Conservation (phyloP, 805 yeast species). For the Tetrapisispora taiwanensis region DNA sequence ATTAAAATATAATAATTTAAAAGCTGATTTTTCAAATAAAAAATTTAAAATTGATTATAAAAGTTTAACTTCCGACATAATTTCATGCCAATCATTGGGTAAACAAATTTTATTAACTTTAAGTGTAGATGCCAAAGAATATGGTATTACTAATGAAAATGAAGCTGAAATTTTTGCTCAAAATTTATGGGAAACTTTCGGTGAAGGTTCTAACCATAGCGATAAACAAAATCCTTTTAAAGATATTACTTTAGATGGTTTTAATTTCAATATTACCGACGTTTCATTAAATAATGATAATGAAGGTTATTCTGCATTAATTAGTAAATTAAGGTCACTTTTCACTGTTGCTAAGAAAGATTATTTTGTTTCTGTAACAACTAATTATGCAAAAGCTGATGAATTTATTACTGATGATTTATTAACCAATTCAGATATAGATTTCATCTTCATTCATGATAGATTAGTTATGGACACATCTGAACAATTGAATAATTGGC, state of each 20-base stretch:
- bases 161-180: slow-evolving; percentile 60
- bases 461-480: slow-evolving; percentile 73
- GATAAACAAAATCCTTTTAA: slow-evolving; percentile 58
- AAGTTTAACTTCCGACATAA: slow-evolving; percentile 55
- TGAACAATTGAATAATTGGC: slow-evolving; percentile 49
- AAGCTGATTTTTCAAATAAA: slow-evolving; percentile 50
- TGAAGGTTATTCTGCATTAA: slow-evolving; percentile 57
- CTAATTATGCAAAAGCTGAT: slow-evolving; percentile 86
- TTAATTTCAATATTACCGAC: slow-evolving; percentile 64
- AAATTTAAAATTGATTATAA: slow-evolving; percentile 36
- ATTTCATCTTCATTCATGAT: slow-evolving; percentile 77
- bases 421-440: slow-evolving; percentile 51
- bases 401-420: slow-evolving; percentile 45
- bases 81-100: slow-evolving; percentile 65
- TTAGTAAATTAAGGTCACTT: slow-evolving; percentile 40
- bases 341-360: slow-evolving; percentile 46
- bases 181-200: slow-evolving; percentile 53
- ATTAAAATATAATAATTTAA: slow-evolving; percentile 44
- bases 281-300: slow-evolving; percentile 44
- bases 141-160: slow-evolving; percentile 74
- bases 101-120: slow-evolving; percentile 67
- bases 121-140: slow-evolving; percentile 61
- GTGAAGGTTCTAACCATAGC: slow-evolving; percentile 35
- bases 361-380: slow-evolving; percentile 78
- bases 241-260: slow-evolving; percentile 73